Conservation (phyloP, 331 rosid species). For the Pyracantha coccinea region DNA sequence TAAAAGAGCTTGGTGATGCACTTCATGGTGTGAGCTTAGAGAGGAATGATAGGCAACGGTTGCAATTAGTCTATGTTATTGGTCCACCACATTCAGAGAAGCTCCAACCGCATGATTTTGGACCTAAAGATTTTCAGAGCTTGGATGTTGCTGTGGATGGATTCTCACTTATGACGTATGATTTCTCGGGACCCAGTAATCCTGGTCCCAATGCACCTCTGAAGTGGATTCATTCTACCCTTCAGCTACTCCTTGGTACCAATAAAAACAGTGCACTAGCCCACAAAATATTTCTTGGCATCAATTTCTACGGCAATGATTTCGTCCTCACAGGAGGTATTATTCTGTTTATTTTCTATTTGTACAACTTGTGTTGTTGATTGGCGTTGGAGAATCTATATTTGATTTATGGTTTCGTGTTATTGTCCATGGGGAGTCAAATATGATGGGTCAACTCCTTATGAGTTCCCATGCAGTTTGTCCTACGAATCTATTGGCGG, state of each 20-base stretch:
- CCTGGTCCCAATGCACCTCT: conserved; percentile 99
- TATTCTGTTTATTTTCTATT: not conserved
- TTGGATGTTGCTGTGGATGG: conserved; percentile 73
- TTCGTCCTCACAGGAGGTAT: conserved; percentile 64
- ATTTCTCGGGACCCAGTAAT: conserved; percentile 75
- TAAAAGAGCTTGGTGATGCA: conserved; percentile 77
- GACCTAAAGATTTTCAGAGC: conserved; percentile 71
- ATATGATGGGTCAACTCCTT: no score
- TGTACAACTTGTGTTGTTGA: not conserved
- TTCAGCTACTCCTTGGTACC: conserved; percentile 50
- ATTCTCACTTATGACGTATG: conserved; percentile 90
- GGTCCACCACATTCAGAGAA: conserved; percentile 87
- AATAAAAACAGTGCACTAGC: conserved; percentile 33
- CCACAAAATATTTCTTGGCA: conserved; percentile 74
- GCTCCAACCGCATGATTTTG: conserved; percentile 75
- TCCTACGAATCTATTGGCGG: no score
- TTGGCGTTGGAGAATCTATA: not conserved
- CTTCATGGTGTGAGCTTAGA: conserved; percentile 59
- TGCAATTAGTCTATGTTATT: conserved; percentile 78
- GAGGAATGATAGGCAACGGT: conserved; percentile 26
- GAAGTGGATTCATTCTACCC: conserved; percentile 68
- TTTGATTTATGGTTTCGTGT: not conserved
- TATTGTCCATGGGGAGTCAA: not conserved
- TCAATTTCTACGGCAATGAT: conserved; percentile 95
- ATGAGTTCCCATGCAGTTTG: no score